Percentiles rank a stretch among this genome's conserved stretches.
Evolutionary conservation across 2,329 filamentous ascomycete genomes (phyloP).

Genomic region (Magnaporthales sp.): DNA sequence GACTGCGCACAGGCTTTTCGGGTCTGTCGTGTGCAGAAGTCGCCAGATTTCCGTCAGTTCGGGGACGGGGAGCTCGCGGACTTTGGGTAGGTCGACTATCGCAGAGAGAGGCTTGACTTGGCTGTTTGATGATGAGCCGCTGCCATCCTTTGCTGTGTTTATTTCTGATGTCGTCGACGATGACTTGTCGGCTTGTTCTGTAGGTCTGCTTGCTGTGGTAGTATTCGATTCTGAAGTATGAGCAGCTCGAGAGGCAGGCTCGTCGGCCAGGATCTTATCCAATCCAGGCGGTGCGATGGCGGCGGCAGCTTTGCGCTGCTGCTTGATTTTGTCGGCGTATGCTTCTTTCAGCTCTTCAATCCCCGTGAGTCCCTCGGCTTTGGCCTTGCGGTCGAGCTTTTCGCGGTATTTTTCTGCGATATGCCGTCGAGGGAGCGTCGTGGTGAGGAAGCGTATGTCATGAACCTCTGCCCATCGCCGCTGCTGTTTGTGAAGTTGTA

Average conservation of each 20-base stretch:
- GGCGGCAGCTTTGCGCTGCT: conserved; percentile 59
- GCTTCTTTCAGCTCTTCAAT: conserved; percentile 71
- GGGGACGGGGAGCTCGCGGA: conserved; percentile 59
- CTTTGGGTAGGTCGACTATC: conserved; percentile 72
- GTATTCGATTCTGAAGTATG: not conserved
- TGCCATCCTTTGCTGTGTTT: conserved; percentile 8
- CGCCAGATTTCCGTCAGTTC: conserved; percentile 89
- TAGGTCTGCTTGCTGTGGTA: not conserved
- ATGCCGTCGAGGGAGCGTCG: conserved; percentile 47
- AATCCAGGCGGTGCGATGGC: conserved; percentile 27
- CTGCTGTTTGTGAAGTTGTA: conserved; percentile 37
- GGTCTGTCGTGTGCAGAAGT: conserved; percentile 65
- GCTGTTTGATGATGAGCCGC: not conserved
- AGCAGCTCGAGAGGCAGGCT: not conserved
- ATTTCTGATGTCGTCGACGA: conserved; percentile 20
- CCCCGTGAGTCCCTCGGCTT: conserved; percentile 58
- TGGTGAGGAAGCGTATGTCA: conserved; percentile 82
- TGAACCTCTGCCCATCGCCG: conserved; percentile 78
- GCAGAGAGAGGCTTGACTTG: conserved; percentile 37
- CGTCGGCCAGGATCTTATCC: not conserved
- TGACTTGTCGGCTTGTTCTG: not conserved
- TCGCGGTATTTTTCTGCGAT: conserved; percentile 78
- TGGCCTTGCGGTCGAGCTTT: conserved; percentile 77
- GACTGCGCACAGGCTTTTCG: conserved; percentile 72
- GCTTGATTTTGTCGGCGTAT: conserved; percentile 76